Evolutionary conservation across 116 monocot genomes (phyloP).

Genomic region (Phalaenopsis hybrid): DNA sequence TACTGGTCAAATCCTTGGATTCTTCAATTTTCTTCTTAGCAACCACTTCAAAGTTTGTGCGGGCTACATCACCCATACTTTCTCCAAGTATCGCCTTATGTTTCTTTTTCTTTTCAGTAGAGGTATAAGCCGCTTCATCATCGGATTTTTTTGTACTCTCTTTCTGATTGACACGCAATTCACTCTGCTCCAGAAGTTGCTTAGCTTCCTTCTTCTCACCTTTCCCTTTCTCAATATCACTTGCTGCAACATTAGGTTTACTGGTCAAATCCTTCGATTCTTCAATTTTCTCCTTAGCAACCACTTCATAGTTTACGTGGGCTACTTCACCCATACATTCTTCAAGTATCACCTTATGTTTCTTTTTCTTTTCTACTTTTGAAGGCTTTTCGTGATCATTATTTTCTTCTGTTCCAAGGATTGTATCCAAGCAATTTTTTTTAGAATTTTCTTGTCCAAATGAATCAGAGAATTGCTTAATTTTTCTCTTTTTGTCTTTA

Average conservation of each 20-base stretch:
- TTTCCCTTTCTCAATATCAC: slow-evolving; percentile 13
- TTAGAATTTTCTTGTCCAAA: slow-evolving; percentile 12
- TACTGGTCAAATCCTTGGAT: slow-evolving; percentile 13
- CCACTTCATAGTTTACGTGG: not conserved
- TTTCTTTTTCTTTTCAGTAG: not conserved
- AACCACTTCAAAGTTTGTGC: not conserved
- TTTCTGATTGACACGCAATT: not conserved
- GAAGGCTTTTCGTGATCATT: not conserved
- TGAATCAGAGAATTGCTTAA: slow-evolving; percentile 17
- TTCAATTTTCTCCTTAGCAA: not conserved
- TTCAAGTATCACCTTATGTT: slow-evolving; percentile 11
- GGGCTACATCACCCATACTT: too few relatives aligned
- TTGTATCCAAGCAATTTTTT: slow-evolving; percentile 2
- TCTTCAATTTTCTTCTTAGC: slow-evolving; percentile 21
- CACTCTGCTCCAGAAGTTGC: not conserved
- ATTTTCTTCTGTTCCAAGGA: not conserved
- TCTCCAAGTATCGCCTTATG: too few relatives aligned
- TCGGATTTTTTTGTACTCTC: not conserved
- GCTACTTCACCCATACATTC: slow-evolving; percentile 6
- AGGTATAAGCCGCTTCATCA: not conserved
- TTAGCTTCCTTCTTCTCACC: slow-evolving; percentile 26
- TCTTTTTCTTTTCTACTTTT: slow-evolving; percentile 20
- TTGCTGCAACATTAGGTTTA: slow-evolving; percentile 2
- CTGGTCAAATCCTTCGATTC: slow-evolving; percentile 6
- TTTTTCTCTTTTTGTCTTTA: slow-evolving; percentile 39